phyloP scores from a whole-genome alignment of 192 early-diverging fungal species.

The Pilaira anomala region DNA sequence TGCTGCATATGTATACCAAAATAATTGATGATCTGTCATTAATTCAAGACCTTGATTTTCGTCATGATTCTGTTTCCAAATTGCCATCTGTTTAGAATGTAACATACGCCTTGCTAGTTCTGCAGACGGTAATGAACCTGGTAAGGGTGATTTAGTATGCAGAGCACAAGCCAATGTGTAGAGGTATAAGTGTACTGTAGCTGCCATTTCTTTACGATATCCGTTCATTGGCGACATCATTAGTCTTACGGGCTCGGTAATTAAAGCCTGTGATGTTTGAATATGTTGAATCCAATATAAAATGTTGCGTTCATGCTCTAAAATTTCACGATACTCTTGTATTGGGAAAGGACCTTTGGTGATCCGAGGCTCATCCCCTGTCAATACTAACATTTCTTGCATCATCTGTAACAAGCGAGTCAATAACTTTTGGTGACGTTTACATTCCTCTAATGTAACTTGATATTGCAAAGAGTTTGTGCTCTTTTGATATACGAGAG shows the following conservation, averaged over 20 bases:
- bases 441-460: conserved; percentile 2
- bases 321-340: conserved; percentile 9
- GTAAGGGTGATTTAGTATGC: conserved; percentile 19
- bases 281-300: conserved; percentile 30
- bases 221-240: conserved; percentile 19
- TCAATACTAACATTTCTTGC: not conserved
- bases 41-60: not conserved
- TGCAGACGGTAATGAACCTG: conserved; percentile 26
- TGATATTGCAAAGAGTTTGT: conserved; percentile 3
- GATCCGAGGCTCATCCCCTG: conserved; percentile 18
- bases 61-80: conserved; percentile 6
- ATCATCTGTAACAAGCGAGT: not conserved
- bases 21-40: conserved; percentile 4
- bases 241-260: not conserved
- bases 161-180: conserved; percentile 24
- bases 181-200: conserved; percentile 24
- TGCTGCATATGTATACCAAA: conserved; percentile 33
- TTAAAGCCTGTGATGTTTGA: not conserved
- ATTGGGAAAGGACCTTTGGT: conserved; percentile 26
- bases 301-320: conserved; percentile 18
- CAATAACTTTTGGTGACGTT: conserved; percentile 2
- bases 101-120: conserved; percentile 14
- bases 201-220: conserved; percentile 25
- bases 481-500: conserved; percentile 22
- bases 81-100: not conserved